Conservation (phyloP, 2,329 filamentous ascomycete species). For the Tolypocladium tropicale region DNA sequence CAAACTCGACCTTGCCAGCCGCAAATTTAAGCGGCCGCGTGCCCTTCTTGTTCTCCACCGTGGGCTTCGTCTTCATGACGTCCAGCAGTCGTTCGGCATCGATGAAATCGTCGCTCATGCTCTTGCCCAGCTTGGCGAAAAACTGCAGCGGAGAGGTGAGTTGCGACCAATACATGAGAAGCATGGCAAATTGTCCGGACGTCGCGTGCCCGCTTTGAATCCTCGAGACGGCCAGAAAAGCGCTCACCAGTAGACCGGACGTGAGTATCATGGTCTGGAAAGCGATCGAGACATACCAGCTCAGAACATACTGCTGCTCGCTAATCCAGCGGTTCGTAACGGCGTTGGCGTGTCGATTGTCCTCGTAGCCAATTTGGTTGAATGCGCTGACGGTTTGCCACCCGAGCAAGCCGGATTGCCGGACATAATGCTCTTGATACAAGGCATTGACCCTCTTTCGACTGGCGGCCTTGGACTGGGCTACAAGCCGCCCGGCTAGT, state of each 20-base stretch:
- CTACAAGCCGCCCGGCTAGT: conserved; percentile 40
- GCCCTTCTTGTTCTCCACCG: conserved; percentile 39
- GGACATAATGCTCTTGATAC: conserved; percentile 45
- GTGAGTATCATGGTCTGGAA: conserved; percentile 55
- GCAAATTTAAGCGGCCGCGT: conserved; percentile 39
- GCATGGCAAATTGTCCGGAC: conserved; percentile 58
- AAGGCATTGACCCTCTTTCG: conserved; percentile 40
- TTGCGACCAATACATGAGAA: conserved; percentile 66
- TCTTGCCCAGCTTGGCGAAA: conserved; percentile 49
- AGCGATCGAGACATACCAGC: conserved; percentile 41
- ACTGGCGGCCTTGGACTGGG: conserved; percentile 36
- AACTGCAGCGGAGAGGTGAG: conserved; percentile 62
- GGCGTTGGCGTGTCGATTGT: conserved; percentile 40
- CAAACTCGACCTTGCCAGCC: conserved; percentile 44
- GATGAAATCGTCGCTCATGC: conserved; percentile 45
- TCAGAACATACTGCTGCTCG: conserved; percentile 26
- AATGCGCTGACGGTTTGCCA: conserved; percentile 51
- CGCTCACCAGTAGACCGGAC: conserved; percentile 55
- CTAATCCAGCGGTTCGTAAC: conserved; percentile 30
- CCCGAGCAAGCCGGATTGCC: conserved; percentile 44
- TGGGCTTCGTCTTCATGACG: conserved; percentile 48
- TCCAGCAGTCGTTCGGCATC: conserved; percentile 47
- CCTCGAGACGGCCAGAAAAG: conserved; percentile 52
- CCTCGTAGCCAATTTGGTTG: conserved; percentile 48
- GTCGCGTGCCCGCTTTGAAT: conserved; percentile 51